phyloP scores from a whole-genome alignment of 345 rosid genomes.

The Lenwebbia sp. region DNA sequence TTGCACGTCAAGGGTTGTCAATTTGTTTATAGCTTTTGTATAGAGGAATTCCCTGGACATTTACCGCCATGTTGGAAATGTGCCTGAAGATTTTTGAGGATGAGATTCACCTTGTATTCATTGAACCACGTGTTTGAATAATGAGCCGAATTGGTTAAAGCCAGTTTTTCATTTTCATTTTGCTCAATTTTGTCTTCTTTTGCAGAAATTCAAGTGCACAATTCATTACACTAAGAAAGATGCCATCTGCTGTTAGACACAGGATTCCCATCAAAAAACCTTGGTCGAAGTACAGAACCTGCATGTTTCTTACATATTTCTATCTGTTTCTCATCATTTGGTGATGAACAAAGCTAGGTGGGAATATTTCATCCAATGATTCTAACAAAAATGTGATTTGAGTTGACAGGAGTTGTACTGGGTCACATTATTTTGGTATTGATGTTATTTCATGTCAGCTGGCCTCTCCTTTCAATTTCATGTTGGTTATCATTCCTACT shows the following conservation, averaged over 20 bases:
- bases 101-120: background rate
- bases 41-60: background rate
- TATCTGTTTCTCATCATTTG: background rate
- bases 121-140: background rate
- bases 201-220: background rate
- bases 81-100: background rate
- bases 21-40: background rate
- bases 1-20: background rate
- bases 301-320: background rate
- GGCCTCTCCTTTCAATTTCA: background rate
- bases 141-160: background rate
- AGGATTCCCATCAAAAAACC: background rate
- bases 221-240: background rate
- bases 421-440: background rate
- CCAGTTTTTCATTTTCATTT: background rate
- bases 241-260: background rate
- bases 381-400: background rate
- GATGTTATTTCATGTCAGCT: background rate
- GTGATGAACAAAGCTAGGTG: background rate
- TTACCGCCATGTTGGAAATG: background rate
- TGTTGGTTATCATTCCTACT: background rate
- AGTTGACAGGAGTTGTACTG: background rate
- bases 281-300: background rate
- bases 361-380: background rate
- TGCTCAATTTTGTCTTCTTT: background rate